A percentile compares a stretch with the other conserved stretches of the same genome.
These are phyloP conservation scores for Pseudonitzschia multiseries DNA, from an alignment of 108 stramenopile species.

Conservation along the genomic window DNA sequence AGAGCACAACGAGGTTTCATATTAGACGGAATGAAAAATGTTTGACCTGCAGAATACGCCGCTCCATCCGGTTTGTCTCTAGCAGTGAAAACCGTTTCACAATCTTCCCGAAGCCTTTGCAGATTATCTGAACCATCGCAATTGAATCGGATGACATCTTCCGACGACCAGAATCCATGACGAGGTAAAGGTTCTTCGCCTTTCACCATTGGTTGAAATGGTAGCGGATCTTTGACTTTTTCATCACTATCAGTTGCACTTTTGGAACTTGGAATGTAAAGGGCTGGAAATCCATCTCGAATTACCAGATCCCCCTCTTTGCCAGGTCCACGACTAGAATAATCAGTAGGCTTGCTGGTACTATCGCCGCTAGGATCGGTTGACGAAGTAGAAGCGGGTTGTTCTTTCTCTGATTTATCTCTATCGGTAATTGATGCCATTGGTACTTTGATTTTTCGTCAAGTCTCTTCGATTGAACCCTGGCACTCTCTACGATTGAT, in stretches of 20 bases:
- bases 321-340: conserved; percentile 2
- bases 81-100: conserved; percentile 75
- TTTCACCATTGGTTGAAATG: conserved; percentile 28
- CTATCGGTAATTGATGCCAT: neutral
- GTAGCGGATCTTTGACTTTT: conserved; percentile 15
- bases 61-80: conserved; percentile 66
- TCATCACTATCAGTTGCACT: neutral
- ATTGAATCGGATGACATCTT: conserved; percentile 44
- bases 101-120: conserved; percentile 50
- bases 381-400: neutral
- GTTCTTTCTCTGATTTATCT: neutral
- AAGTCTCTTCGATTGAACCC: no score
- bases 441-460: neutral
- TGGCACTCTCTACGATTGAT: no score
- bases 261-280: conserved; percentile 21
- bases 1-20: conserved; percentile 85
- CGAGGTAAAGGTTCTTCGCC: conserved; percentile 66
- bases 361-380: neutral
- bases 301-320: conserved; percentile 51
- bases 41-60: conserved; percentile 74
- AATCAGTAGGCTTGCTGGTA: neutral
- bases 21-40: conserved; percentile 77
- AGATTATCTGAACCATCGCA: conserved; percentile 19
- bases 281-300: conserved; percentile 57
- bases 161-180: conserved; percentile 58